Base-by-base conservation (phyloP, 176 grass and related monocot genomes). In the Triticum monococcum region DNA sequence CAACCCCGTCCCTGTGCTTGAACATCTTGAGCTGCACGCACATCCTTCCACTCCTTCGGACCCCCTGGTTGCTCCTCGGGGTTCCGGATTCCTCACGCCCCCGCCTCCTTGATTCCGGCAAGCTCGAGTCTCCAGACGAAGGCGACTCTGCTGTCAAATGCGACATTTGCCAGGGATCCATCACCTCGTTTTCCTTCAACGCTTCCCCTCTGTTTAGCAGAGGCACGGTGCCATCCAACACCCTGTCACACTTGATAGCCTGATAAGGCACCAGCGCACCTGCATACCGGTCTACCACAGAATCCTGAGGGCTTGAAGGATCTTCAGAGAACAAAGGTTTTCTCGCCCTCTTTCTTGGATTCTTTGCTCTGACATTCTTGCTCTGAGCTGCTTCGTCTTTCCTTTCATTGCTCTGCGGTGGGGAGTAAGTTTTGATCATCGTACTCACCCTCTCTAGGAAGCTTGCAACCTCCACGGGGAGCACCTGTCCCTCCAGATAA, bases 391-490 rank as follows among this genome's bases (percentile, higher is more conserved):
- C 70, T 85, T 69, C 77, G 43, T 77, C 48, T 85, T 69, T 85
- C 63, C 23, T 88, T 81, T 46, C 36, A 36, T 20, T 70, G 38
- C 50, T 17, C 63, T 88, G 77, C 71, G 81, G 50, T 24, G 77
- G 81, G 38, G 86, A 70, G 37, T 91, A 91, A 30, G 31, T 85
- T 86, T 85, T 87, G 69, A 91, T 85, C 89, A 91, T 88, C 20
- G 13, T 83, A 31, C 83, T 46, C 79, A 92, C 86, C 79, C 43
- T 86, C 68, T 86, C 79, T 48, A 92, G 74, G 83, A 89, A 92
- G 78, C 67, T 89, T 79, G 83, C 46, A 59, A 92, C 90, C 74
- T 92, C 87, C n/a, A 59, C 75, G 68, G 90, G 90, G 22, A 92
- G 87, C 48, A 89, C 77, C n/a, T 83, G 83, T 40, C 79, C 90